These are phyloP conservation scores for Aspergillus arachidicola DNA, from an alignment of 2,329 filamentous ascomycete species.

Conservation along the genomic window DNA sequence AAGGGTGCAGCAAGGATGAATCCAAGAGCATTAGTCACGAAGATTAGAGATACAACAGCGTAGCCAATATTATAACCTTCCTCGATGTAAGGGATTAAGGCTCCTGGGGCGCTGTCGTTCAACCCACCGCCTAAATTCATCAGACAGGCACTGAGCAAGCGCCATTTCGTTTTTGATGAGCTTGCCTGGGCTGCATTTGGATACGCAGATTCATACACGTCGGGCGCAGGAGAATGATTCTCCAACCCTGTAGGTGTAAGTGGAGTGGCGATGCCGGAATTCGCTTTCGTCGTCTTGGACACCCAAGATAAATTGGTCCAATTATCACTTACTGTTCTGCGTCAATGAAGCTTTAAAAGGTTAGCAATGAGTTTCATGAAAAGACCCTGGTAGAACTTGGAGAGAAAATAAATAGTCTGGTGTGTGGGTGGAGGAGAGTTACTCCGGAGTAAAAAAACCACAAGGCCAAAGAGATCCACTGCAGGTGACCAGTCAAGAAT, in stretches of 20 bases:
- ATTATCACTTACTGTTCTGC: too few relatives aligned
- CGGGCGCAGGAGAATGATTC: slow-evolving; percentile 19
- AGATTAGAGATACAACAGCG: slow-evolving; percentile 77
- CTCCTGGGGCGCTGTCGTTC: slow-evolving; percentile 61
- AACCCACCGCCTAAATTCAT: slow-evolving; percentile 62
- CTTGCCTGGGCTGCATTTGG: slow-evolving; percentile 16
- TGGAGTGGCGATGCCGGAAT: slow-evolving; percentile 6
- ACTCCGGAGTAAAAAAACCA: neutral
- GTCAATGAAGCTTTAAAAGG: too few relatives aligned
- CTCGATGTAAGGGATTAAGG: slow-evolving; percentile 82
- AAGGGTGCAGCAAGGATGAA: slow-evolving; percentile 74
- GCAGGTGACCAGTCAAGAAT: neutral
- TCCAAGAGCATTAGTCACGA: slow-evolving; percentile 74
- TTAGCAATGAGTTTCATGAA: too few relatives aligned
- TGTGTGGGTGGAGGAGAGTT: neutral
- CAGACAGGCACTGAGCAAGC: slow-evolving; percentile 65
- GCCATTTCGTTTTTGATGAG: slow-evolving; percentile 64
- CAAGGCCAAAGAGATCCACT: neutral
- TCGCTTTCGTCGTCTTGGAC: neutral
- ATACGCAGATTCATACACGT: slow-evolving; percentile 30
- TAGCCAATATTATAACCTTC: slow-evolving; percentile 51
- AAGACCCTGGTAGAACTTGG: too few relatives aligned
- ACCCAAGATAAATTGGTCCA: too few relatives aligned
- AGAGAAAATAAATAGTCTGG: too few relatives aligned
- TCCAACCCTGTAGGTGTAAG: slow-evolving; percentile 29